Percentiles rank a stretch among this genome's conserved stretches.
Evolutionary conservation across 306 rosid species (phyloP).

Genomic region (Geum urbanum): DNA sequence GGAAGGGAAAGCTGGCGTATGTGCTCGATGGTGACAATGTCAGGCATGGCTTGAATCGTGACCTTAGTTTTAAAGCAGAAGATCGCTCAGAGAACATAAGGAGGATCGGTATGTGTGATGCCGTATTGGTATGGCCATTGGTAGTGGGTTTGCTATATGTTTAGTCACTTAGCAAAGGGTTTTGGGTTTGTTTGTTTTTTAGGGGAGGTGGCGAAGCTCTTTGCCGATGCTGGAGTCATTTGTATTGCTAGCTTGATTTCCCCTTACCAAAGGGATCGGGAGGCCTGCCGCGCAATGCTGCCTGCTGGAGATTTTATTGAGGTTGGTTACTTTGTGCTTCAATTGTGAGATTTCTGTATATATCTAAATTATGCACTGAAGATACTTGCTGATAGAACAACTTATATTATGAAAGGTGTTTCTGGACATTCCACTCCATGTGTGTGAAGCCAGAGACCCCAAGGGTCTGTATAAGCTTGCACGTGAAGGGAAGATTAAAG

Average conservation of each 20-base stretch:
- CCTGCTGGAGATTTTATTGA: slow-evolving; percentile 84
- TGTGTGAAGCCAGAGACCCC: slow-evolving; percentile 92
- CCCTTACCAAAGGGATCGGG: slow-evolving; percentile 82
- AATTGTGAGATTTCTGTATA: background rate
- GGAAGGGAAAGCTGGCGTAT: slow-evolving; percentile 68
- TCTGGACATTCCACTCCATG: slow-evolving; percentile 74
- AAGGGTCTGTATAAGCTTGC: slow-evolving; percentile 75
- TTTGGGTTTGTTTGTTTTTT: slow-evolving; percentile 2
- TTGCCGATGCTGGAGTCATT: slow-evolving; percentile 90
- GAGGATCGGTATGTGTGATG: slow-evolving; percentile 67
- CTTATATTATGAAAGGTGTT: slow-evolving; percentile 57
- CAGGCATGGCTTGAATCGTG: slow-evolving; percentile 84
- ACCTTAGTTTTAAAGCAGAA: slow-evolving; percentile 85
- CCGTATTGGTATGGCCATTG: background rate
- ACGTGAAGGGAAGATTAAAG: slow-evolving; percentile 69
- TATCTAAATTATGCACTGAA: background rate
- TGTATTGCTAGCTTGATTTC: slow-evolving; percentile 85
- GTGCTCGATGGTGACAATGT: slow-evolving; percentile 94
- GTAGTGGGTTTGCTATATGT: background rate
- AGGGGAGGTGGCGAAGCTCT: slow-evolving; percentile 98
- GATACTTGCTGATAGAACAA: background rate
- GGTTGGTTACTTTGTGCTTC: slow-evolving; percentile 60
- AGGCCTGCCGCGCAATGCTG: slow-evolving; percentile 73
- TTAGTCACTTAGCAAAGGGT: slow-evolving; percentile 3
- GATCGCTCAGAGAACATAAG: slow-evolving; percentile 99